Base-by-base conservation (phyloP, 2,329 filamentous ascomycete species). In the Parascedosporium putredinis region DNA sequence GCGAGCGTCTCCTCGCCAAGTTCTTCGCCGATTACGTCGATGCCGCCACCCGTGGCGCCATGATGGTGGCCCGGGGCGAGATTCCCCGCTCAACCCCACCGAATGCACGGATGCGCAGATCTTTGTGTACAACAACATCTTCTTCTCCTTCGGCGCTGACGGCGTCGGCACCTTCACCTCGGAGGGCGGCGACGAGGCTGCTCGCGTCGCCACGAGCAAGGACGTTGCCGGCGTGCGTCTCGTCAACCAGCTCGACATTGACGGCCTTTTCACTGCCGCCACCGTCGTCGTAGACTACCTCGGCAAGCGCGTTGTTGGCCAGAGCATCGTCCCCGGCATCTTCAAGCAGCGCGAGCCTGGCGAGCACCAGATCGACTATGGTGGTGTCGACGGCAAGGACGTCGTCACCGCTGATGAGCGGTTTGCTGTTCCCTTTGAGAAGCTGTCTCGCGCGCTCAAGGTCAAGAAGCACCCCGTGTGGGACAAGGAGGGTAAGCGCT, bases 101-200 rank as follows among this genome's bases (percentile, higher is more conserved):
- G 93, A 98, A 69, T 83, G 77, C 55, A 81, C 78, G 57, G 91
- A 98, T 64, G 93, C 93, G 3, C 93, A 98, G 65, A 98, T 98
- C 56, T 98, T 95, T 61, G 91, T 98, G 22, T 96, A 97, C 74
- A 97, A 97, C 75, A 98, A 98, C 68, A 89, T 98, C 57, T 98
- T 98, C 73, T 98, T 95, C 73, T 97, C 93, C 1, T 97, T 96
- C 59, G 93, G 93, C 54, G 91, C 93, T 42, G 93, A 98, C 64
- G 94, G 93, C 48, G 93, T 97, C 43, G 91, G 93, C 40, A 98
- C 93, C 14, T 98, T 98, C 66, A 90, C 89, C 9, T 90, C 86
- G 3, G 93, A 98, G 69, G 93, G 93, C 56, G 93, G 93, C 18
- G 91, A 98, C 57, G 93, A 98, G 69, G 93, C 93, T 56, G 93